Conservation (phyloP, 176 grass and related monocot genomes). For the Calamus simplicifolius region DNA sequence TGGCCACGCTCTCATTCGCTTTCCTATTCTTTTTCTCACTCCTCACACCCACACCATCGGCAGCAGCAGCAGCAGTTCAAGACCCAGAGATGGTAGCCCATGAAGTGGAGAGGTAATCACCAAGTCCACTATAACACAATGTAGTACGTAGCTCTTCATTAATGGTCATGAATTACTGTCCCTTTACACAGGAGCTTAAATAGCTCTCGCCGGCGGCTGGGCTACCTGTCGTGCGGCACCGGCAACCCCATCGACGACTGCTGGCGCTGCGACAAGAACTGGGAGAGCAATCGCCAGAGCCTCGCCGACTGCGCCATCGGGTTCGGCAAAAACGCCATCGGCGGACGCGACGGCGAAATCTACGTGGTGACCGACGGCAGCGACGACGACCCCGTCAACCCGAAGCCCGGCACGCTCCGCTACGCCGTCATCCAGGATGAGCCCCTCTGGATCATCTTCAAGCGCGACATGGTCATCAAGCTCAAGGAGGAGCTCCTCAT, state of each 20-base stretch:
- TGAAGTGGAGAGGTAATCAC: constrained; percentile 1
- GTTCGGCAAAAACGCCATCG: constrained; percentile 19
- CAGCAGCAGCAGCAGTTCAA: not conserved
- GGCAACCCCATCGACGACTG: constrained; percentile 20
- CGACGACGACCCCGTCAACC: constrained; percentile 17
- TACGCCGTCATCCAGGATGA: constrained; percentile 17
- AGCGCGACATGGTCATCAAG: constrained; percentile 18
- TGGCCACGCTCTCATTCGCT: no score
- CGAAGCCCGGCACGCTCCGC: constrained; percentile 13
- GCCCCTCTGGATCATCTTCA: constrained; percentile 20
- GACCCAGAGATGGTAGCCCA: not conserved
- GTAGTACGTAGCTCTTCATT: no score
- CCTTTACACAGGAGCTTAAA: constrained; percentile 7
- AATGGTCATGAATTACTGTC: no score
- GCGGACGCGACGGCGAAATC: constrained; percentile 5
- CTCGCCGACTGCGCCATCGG: constrained; percentile 21
- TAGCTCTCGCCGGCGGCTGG: not conserved
- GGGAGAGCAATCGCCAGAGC: constrained; percentile 10
- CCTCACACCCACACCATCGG: not conserved
- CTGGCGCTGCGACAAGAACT: constrained; percentile 13
- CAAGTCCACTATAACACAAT: not conserved
- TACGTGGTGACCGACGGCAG: constrained; percentile 15
- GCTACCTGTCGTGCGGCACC: constrained; percentile 19
- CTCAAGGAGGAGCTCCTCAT: constrained; percentile 20
- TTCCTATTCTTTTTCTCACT: not conserved